Conservation (phyloP, 2,329 filamentous ascomycete genomes). For the Aspergillus pseudoviridinutans region DNA sequence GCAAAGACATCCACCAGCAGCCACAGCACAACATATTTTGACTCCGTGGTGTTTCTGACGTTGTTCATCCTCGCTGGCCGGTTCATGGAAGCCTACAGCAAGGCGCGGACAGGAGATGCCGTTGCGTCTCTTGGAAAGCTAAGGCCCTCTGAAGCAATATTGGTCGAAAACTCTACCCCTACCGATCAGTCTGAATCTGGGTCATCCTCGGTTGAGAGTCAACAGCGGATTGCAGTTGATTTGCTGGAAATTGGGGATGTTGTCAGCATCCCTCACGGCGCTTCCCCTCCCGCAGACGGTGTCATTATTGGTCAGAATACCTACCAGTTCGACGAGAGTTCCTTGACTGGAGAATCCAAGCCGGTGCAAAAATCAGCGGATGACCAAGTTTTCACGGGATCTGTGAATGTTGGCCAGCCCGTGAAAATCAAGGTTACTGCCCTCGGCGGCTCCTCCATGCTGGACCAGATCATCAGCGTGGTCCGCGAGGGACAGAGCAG, state of each 20-base stretch:
- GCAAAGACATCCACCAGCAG: conserved; percentile 39
- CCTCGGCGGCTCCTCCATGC: conserved; percentile 46
- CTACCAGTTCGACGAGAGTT: conserved; percentile 80
- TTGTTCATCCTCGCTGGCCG: conserved; percentile 71
- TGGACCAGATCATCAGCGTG: conserved; percentile 47
- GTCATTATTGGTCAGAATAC: conserved; percentile 52
- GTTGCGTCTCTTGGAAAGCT: conserved; percentile 75
- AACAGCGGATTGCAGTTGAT: conserved; percentile 56
- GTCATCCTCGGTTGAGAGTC: conserved; percentile 6
- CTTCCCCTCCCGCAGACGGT: conserved; percentile 82
- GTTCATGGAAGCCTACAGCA: conserved; percentile 74
- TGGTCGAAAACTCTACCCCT: conserved; percentile 46
- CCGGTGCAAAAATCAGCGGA: conserved; percentile 41
- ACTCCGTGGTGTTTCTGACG: conserved; percentile 87
- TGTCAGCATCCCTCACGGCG: conserved; percentile 72
- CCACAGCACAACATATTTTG: conserved; percentile 70
- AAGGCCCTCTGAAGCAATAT: conserved; percentile 69
- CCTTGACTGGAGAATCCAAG: conserved; percentile 62
- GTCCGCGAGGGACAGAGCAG: conserved; percentile 49
- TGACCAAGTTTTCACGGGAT: conserved; percentile 45
- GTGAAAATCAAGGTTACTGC: conserved; percentile 42
- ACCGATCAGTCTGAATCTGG: not conserved
- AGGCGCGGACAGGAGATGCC: conserved; percentile 83
- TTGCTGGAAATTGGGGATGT: conserved; percentile 70
- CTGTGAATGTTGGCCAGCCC: conserved; percentile 46